Conservation (phyloP, 306 rosid genomes). For the Vigna reflexopilosa region DNA sequence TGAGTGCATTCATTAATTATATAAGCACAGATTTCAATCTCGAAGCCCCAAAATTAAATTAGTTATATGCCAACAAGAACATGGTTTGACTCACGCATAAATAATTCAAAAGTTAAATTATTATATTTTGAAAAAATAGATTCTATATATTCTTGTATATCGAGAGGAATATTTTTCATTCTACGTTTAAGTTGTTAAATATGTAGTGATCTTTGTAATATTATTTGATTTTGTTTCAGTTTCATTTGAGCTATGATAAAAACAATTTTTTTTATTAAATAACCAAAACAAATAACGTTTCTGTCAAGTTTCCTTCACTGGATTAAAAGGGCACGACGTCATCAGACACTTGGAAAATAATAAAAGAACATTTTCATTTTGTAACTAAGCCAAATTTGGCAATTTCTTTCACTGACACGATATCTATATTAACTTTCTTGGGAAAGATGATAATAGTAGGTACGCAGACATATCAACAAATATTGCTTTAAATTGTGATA, state of each 20-base stretch:
- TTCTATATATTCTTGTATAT: no score
- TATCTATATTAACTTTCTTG: conserved; percentile 12
- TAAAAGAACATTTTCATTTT: background rate
- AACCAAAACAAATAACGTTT: conserved; percentile 8
- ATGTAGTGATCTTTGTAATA: background rate
- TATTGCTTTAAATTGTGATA: background rate
- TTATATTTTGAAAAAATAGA: no score
- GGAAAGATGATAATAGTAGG: background rate
- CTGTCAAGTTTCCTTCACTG: conserved; percentile 4
- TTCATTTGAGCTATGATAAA: conserved; percentile 11
- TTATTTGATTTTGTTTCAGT: background rate
- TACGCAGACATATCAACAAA: background rate
- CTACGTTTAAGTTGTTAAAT: no score
- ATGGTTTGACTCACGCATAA: no score
- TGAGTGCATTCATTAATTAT: background rate
- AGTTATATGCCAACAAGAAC: no score
- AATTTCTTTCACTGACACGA: background rate
- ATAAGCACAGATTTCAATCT: background rate
- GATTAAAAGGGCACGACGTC: conserved; percentile 12
- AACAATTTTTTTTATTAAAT: background rate
- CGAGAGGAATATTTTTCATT: no score
- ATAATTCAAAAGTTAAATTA: no score
- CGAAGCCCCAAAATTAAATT: no score
- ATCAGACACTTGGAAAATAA: background rate
- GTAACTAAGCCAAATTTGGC: conserved; percentile 5